Conservation (phyloP, 2,329 filamentous ascomycete genomes). For the Exophiala aquamarina region DNA sequence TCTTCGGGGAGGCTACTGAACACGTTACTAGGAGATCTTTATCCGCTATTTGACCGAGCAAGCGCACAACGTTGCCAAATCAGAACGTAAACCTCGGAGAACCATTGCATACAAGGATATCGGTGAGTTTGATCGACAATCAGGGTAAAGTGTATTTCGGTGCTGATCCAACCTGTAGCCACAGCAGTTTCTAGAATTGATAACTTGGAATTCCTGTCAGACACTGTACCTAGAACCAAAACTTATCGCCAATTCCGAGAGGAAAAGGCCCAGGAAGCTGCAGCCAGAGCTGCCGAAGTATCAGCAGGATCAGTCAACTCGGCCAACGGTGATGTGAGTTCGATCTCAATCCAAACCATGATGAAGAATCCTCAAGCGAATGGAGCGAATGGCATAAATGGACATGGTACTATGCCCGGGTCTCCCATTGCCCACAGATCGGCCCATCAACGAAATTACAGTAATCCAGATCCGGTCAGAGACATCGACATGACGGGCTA, state of each 20-base stretch:
- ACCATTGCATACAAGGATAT: conserved; percentile 97
- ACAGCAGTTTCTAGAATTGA: conserved; percentile 84
- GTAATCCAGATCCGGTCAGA: conserved; percentile 22
- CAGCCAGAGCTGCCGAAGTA: conserved; percentile 29
- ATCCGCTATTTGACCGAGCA: conserved; percentile 87
- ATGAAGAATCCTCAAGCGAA: conserved; percentile 22
- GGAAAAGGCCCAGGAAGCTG: conserved; percentile 49
- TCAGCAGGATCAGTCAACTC: conserved; percentile 30
- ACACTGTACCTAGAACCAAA: conserved; percentile 84
- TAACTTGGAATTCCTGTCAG: conserved; percentile 90
- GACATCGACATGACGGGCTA: conserved; percentile 34
- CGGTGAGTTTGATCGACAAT: conserved; percentile 52
- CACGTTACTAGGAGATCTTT: conserved; percentile 77
- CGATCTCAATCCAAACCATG: conserved; percentile 19
- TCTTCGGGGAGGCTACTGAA: too few species aligned
- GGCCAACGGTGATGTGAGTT: conserved; percentile 30
- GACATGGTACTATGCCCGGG: conserved; percentile 6
- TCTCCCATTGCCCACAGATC: conserved; percentile 13
- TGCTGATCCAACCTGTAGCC: conserved; percentile 49
- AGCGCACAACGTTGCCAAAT: conserved; percentile 82
- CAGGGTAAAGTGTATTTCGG: background rate
- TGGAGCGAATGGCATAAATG: conserved; percentile 19
- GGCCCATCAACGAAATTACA: conserved; percentile 16
- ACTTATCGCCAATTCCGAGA: conserved; percentile 79
- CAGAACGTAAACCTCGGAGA: conserved; percentile 85